Percentiles rank a stretch among this genome's conserved stretches.
Conservation (phyloP, 2,329 filamentous ascomycete species). For the Phialophora chinensis region DNA sequence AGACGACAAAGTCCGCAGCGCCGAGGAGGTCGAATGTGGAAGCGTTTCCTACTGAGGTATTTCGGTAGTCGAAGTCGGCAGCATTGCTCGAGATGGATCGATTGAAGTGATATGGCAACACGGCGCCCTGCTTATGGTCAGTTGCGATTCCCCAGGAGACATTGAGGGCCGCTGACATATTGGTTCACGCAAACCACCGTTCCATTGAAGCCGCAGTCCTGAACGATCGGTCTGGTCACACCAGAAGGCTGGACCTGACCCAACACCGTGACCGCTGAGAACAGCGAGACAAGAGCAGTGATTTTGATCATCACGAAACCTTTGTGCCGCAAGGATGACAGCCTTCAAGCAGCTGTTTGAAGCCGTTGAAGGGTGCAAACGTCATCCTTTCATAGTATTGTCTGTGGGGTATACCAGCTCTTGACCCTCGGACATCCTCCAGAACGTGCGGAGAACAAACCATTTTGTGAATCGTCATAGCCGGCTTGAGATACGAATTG, state of each 20-base stretch:
- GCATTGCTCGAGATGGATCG: slow-evolving; percentile 42
- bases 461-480: slow-evolving; percentile 14
- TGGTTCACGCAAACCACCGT: slow-evolving; percentile 48
- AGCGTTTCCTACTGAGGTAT: slow-evolving; percentile 46
- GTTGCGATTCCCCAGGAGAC: background rate
- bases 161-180: slow-evolving; percentile 42
- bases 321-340: background rate
- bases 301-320: slow-evolving; percentile 19
- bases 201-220: slow-evolving; percentile 41
- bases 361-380: background rate
- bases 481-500: background rate
- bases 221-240: slow-evolving; percentile 42
- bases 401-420: slow-evolving; percentile 21
- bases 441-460: slow-evolving; percentile 11
- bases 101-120: slow-evolving; percentile 49
- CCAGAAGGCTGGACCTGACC: slow-evolving; percentile 41
- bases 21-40: slow-evolving; percentile 43
- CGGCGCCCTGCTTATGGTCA: slow-evolving; percentile 30
- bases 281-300: slow-evolving; percentile 12
- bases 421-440: background rate
- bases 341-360: background rate
- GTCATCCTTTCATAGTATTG: slow-evolving; percentile 6
- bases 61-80: slow-evolving; percentile 41
- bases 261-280: slow-evolving; percentile 25
- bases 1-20: slow-evolving; percentile 49